Evolutionary conservation across 2,329 filamentous ascomycete species (phyloP).

Genomic region (Gremmenia infestans): DNA sequence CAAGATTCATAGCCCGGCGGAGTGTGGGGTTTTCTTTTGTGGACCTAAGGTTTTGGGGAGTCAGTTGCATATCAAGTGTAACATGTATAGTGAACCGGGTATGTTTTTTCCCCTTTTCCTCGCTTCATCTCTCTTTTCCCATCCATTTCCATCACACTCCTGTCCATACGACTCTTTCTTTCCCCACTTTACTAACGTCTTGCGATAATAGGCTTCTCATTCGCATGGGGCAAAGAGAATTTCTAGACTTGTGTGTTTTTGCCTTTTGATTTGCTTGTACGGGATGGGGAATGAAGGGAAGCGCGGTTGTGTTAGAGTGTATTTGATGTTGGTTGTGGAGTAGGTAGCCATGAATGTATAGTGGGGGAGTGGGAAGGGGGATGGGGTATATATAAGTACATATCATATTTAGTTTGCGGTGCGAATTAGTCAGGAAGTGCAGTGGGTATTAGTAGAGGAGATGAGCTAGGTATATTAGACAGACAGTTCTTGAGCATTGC

Average conservation of each 20-base stretch:
- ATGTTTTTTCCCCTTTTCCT: conserved; percentile 40
- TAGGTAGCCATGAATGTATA: no score
- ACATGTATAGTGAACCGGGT: conserved; percentile 80
- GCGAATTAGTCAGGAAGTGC: no score
- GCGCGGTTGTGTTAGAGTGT: no score
- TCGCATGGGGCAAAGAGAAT: conserved; percentile 45
- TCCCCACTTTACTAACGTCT: no score
- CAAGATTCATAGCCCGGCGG: conserved; percentile 68
- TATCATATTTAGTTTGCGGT: no score
- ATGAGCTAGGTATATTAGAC: no score
- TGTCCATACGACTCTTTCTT: background rate
- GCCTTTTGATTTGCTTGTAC: background rate
- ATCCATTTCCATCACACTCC: background rate
- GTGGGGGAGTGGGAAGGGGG: no score
- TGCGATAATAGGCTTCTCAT: conserved; percentile 24
- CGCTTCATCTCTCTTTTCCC: background rate
- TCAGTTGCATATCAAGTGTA: conserved; percentile 75
- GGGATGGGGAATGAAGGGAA: no score
- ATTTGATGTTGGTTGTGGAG: no score
- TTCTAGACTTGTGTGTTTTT: conserved; percentile 33
- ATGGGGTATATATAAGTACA: no score
- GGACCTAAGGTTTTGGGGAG: conserved; percentile 76
- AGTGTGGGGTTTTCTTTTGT: conserved; percentile 80
- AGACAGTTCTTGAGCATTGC: no score
- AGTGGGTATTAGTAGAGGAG: no score